Evolutionary conservation across 768 basidiomycete genomes (phyloP), one percentile per base, ranked within the genome.

Genomic region (Leccinum disarticulatum): DNA sequence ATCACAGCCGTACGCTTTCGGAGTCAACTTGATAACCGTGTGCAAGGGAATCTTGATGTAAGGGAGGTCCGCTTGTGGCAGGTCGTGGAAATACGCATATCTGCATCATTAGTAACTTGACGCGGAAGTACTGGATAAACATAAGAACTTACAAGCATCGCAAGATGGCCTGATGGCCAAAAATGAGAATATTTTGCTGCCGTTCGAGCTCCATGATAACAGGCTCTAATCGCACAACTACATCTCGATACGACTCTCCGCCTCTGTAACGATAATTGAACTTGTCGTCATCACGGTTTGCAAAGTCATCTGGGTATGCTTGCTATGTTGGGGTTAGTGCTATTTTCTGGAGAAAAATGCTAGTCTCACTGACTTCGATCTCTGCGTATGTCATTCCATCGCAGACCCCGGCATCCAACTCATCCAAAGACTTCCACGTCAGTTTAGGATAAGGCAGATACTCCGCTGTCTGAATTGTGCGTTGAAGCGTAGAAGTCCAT

Each of bases 321-420:
- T 87, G 86, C 93, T 96, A 64, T 58, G 1, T 1, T 50, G 58
- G 46, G 4, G 17, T 60, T 2, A 60, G 59, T 2, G 30, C 28
- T 1, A 35, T 59, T 28, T 56, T 33, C 33, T 19, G 25, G 19
- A 49, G 15, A 0, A 6, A 30, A 47, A 25, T 25, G 33, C 53
- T n/a, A 25, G 41, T 28, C 57, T 33, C 52, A 68, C 77, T 36
- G 57, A 92, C 95, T 82, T 95, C 95, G 59, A 99, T 98, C 81
- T 98, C 96, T 77, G 93, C 89, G 66, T 99, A 99, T 4, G 97
- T 98, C 97, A 99, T 98, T 15, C 90, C 97, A 74, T 99, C 97
- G 69, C 97, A 99, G 35, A 99, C 97, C 27, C 97, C 97, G 8
- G 97, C 97, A 73, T 99, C 97, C 27, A 99, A 81, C 74, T 99